Conservation (phyloP, 306 rosid genomes). For the Prunus armeniaca region DNA sequence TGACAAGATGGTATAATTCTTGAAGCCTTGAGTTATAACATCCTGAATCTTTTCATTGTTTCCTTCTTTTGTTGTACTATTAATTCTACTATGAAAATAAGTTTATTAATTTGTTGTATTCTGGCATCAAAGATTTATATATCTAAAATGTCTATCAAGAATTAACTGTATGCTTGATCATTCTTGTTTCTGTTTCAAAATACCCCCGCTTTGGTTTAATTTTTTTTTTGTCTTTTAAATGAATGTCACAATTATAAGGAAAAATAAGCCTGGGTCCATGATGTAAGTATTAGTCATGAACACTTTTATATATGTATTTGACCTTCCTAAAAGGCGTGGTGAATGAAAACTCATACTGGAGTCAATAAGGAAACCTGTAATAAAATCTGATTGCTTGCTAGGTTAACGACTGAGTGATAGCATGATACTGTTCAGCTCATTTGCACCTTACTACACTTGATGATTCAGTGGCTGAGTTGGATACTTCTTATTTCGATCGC, state of each 20-base stretch:
- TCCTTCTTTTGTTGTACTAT: not conserved
- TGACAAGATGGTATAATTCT: slow-evolving; percentile 71
- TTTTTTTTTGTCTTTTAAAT: not conserved
- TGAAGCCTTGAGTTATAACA: not conserved
- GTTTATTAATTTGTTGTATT: not conserved
- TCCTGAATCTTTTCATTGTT: not conserved
- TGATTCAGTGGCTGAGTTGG: too few species aligned
- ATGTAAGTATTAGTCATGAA: not conserved
- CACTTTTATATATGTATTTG: not conserved
- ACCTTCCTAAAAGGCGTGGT: not conserved
- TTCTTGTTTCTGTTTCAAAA: not conserved
- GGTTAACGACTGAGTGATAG: too few species aligned
- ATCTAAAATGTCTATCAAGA: not conserved
- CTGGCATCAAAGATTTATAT: not conserved
- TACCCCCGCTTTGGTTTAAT: too few species aligned
- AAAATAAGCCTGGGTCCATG: not conserved
- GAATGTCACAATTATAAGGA: not conserved
- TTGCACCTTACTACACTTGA: too few species aligned
- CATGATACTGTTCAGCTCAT: too few species aligned
- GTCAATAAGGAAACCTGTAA: too few species aligned
- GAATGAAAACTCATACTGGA: not conserved
- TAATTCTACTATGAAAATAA: not conserved
- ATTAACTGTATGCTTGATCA: not conserved
- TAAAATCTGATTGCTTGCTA: too few species aligned
- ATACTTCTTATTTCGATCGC: too few species aligned